These are phyloP conservation scores for Cadophora gregata DNA, from an alignment of 2,329 filamentous ascomycete species.

Conservation along the genomic window DNA sequence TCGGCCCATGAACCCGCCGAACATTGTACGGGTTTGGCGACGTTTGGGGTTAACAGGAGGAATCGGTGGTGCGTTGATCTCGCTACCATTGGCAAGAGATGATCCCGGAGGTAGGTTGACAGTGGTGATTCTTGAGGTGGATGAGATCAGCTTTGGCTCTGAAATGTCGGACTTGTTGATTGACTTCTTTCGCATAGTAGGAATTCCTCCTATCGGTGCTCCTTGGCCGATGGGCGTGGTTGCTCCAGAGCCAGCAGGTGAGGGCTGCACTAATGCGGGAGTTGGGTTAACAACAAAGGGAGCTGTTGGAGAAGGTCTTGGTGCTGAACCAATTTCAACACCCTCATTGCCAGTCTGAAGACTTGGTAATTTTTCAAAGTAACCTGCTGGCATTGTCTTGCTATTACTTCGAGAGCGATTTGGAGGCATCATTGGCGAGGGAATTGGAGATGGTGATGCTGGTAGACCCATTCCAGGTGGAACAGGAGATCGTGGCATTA, in stretches of 20 bases:
- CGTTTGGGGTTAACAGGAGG: conserved; percentile 44
- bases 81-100: conserved; percentile 39
- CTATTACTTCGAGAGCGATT: conserved; percentile 41
- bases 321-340: conserved; percentile 39
- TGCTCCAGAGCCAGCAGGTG: conserved; percentile 33
- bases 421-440: conserved; percentile 35
- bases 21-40: conserved; percentile 43
- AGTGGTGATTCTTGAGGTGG: conserved; percentile 43
- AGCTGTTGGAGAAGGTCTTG: conserved; percentile 42
- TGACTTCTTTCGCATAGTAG: conserved; percentile 40
- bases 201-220: conserved; percentile 20
- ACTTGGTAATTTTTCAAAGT: conserved; percentile 39
- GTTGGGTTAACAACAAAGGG: conserved; percentile 43
- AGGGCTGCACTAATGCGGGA: conserved; percentile 36
- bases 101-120: conserved; percentile 42
- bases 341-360: conserved; percentile 30
- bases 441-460: conserved; percentile 38
- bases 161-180: conserved; percentile 45
- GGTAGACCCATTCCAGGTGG: conserved; percentile 24
- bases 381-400: conserved; percentile 32
- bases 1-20: conserved; percentile 37
- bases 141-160: conserved; percentile 43
- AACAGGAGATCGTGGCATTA: conserved; percentile 37
- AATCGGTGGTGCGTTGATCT: conserved; percentile 41
- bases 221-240: conserved; percentile 35